Conservation (phyloP, 495 filamentous ascomycete species). For the Penicillium ucsense region DNA sequence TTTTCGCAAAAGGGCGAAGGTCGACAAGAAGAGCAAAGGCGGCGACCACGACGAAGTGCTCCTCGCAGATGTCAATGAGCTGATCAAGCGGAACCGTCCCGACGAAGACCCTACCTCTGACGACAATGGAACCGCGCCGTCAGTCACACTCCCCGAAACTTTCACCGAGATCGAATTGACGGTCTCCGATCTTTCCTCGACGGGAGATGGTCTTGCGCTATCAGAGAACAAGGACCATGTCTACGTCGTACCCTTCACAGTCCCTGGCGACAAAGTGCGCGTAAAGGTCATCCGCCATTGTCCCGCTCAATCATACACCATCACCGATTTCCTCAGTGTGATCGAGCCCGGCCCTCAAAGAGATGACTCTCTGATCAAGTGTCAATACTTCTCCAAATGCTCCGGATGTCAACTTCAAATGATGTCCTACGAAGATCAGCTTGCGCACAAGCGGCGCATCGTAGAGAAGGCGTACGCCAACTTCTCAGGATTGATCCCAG, state of each 20-base stretch:
- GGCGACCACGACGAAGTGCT: conserved; percentile 61
- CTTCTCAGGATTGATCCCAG: conserved; percentile 72
- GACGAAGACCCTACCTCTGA: conserved; percentile 17
- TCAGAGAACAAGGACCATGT: conserved; percentile 57
- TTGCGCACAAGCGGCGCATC: conserved; percentile 72
- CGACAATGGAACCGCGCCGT: conserved; percentile 11
- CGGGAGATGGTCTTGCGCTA: conserved; percentile 74
- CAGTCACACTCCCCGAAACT: conserved; percentile 46
- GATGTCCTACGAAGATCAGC: conserved; percentile 79
- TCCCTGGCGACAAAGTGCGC: conserved; percentile 72
- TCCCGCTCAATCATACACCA: conserved; percentile 48
- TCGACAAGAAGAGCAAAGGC: conserved; percentile 29
- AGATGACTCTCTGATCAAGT: conserved; percentile 65
- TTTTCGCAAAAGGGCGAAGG: conserved; percentile 46
- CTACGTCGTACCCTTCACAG: conserved; percentile 80
- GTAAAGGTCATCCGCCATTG: conserved; percentile 71
- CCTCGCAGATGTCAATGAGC: conserved; percentile 52
- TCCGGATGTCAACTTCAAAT: conserved; percentile 97
- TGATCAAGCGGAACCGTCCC: conserved; percentile 46
- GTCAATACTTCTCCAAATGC: conserved; percentile 78
- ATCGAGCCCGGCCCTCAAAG: conserved; percentile 61
- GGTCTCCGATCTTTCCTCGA: conserved; percentile 72
- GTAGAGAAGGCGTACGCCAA: conserved; percentile 88
- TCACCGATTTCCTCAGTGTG: conserved; percentile 74
- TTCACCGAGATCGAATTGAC: conserved; percentile 72